Evolutionary conservation across 805 yeast genomes (phyloP), one percentile per base, ranked within the genome.

Genomic region (Yamadazyma olivae): DNA sequence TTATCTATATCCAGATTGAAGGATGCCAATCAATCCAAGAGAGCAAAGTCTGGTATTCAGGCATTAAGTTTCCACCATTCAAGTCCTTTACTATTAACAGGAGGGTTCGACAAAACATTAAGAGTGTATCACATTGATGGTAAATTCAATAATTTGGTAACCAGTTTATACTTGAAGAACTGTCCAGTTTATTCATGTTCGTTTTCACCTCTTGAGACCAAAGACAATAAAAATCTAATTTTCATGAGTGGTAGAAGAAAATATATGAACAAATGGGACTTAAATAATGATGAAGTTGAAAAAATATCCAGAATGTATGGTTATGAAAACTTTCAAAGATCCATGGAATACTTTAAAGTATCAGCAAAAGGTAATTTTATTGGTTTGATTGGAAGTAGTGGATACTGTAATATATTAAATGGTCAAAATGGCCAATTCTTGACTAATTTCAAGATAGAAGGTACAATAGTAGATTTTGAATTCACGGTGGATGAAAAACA

Each of bases 101-200:
- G 93, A 38, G 99, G 99, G 16, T 90, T 83, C 56, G 99, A 93
- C 58, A 74, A 86, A 47, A 83, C 96, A 0, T 57, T 93, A 36
- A 72, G 99, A 48, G 70, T 93, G 10, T 93, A 81, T 57, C 95
- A 91, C 53, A 77, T 90, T 33, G 98, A 93, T 57, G 97, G 98
- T 12, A 85, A 83, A 51, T 56, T 61, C 39, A 93, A 93, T 55
- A 78, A 77, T 41, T 63, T 91, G 26, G 95, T 90, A 21, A 83
- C 96, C 3, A 81, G 95, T 29, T 64, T 91, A 43, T 87, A 82
- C 58, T 68, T 93, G 37, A 75, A 81, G 35, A 80, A 85, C 44
- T 74, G 87, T 8, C 96, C 98, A 4, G 72, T 93, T 31, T 84
- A 82, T 46, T 74, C 85, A 0, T 90, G 95, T 22, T 61, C 67